These are phyloP conservation scores for Dryas octopetala DNA, from an alignment of 306 rosid species.

Conservation along the genomic window DNA sequence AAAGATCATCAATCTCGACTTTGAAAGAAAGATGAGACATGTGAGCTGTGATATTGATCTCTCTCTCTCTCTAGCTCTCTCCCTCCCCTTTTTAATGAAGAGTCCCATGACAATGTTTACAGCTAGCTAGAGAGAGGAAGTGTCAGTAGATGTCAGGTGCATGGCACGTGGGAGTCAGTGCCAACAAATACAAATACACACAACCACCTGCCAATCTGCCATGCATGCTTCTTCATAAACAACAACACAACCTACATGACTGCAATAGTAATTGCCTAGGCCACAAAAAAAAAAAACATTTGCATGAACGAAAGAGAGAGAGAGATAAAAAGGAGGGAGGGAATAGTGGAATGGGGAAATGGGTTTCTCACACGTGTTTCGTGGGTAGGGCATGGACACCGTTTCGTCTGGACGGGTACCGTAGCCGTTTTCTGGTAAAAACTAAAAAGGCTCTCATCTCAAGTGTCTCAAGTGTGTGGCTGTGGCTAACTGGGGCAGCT, in stretches of 20 bases:
- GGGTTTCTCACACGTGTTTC: slow-evolving; percentile 28
- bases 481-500: neutral
- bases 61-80: neutral
- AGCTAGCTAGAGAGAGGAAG: slow-evolving; percentile 13
- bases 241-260: neutral
- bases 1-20: slow-evolving; percentile 8
- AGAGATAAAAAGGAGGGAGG: neutral
- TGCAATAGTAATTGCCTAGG: neutral
- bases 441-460: neutral
- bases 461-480: neutral
- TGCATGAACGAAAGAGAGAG: neutral
- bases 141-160: slow-evolving; percentile 20
- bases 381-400: slow-evolving; percentile 10
- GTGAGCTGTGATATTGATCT: slow-evolving; percentile 2
- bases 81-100: slow-evolving; percentile 33
- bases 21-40: slow-evolving; percentile 38
- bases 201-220: slow-evolving; percentile 1
- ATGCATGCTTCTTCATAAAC: neutral
- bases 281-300: too few relatives aligned
- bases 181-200: slow-evolving; percentile 21
- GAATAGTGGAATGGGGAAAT: neutral
- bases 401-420: slow-evolving; percentile 21
- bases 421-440: slow-evolving; percentile 38
- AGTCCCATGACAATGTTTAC: slow-evolving; percentile 22
- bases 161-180: slow-evolving; percentile 58